Percentiles rank a stretch among this genome's conserved stretches.
These are phyloP conservation scores for Fragilaria radians DNA, from an alignment of 108 stramenopile species.

Conservation along the genomic window DNA sequence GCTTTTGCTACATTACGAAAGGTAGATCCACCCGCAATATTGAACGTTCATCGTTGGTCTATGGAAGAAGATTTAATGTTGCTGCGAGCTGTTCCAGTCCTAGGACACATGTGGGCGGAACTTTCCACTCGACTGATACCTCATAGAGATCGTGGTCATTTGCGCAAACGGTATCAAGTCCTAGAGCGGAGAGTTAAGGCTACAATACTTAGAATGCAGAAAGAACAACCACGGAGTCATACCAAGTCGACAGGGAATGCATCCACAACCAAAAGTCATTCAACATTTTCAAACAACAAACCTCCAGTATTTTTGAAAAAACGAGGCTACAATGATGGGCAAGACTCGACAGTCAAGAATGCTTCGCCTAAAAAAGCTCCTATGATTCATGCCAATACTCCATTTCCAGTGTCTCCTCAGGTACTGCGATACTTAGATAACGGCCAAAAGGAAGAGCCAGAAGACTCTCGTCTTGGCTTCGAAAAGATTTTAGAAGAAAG, in stretches of 20 bases:
- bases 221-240: neutral
- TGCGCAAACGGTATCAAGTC: slow-evolving; percentile 83
- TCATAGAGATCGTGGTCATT: slow-evolving; percentile 76
- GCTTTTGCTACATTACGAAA: slow-evolving; percentile 25
- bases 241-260: too few species aligned
- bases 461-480: slow-evolving; percentile 14
- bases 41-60: slow-evolving; percentile 84
- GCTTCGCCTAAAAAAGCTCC: neutral
- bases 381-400: neutral
- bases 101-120: slow-evolving; percentile 83
- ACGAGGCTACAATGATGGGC: neutral
- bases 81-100: slow-evolving; percentile 69
- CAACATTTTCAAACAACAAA: too few species aligned
- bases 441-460: neutral
- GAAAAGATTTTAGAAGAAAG: slow-evolving; percentile 10
- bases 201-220: slow-evolving; percentile 11
- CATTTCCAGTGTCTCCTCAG: neutral
- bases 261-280: too few species aligned
- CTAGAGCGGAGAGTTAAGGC: slow-evolving; percentile 69
- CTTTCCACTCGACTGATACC: slow-evolving; percentile 62
- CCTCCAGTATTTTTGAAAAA: neutral
- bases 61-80: slow-evolving; percentile 77
- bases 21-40: slow-evolving; percentile 64
- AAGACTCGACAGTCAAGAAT: neutral
- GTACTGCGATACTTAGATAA: neutral